Evolutionary conservation across 2,329 filamentous ascomycete species (phyloP).

Genomic region (Hypoxylon sp.): DNA sequence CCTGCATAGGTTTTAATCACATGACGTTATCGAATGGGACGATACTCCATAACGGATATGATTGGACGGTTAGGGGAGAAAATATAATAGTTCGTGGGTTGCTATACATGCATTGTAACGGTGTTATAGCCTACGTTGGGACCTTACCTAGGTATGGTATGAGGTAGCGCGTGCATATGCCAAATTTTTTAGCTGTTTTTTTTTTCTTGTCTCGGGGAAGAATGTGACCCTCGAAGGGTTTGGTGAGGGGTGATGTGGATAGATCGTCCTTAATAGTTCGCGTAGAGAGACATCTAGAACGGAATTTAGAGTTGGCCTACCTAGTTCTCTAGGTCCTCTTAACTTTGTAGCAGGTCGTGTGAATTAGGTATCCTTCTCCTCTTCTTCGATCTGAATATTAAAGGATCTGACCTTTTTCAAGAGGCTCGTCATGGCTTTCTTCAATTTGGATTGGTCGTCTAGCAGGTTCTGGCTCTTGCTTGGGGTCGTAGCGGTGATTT

Average conservation of each 20-base stretch:
- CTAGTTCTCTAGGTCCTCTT: conserved; percentile 1
- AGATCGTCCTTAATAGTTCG: conserved; percentile 12
- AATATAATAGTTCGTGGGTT: not conserved
- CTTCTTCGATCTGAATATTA: not conserved
- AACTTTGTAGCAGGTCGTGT: not conserved
- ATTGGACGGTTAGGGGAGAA: conserved; percentile 12
- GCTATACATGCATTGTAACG: conserved; percentile 1
- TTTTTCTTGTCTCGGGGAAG: conserved; percentile 1
- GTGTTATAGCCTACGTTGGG: not conserved
- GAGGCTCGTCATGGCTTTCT: conserved; percentile 23
- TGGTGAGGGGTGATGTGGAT: conserved; percentile 20
- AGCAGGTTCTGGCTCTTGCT: conserved; percentile 13
- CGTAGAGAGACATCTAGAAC: conserved; percentile 1
- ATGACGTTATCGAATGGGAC: conserved; percentile 13
- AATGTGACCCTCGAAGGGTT: not conserved
- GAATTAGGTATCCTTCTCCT: not conserved
- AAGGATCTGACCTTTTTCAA: not conserved
- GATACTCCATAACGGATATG: not conserved
- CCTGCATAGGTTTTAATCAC: conserved; percentile 30
- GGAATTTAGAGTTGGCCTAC: conserved; percentile 2
- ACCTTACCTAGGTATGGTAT: not conserved
- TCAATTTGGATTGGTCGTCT: conserved; percentile 25
- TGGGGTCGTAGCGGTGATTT: conserved; percentile 13
- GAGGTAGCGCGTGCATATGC: not conserved
- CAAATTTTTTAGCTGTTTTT: not conserved